These are phyloP conservation scores for Trichophyton schoenleinii DNA, from an alignment of 2,329 filamentous ascomycete species.

Conservation along the genomic window DNA sequence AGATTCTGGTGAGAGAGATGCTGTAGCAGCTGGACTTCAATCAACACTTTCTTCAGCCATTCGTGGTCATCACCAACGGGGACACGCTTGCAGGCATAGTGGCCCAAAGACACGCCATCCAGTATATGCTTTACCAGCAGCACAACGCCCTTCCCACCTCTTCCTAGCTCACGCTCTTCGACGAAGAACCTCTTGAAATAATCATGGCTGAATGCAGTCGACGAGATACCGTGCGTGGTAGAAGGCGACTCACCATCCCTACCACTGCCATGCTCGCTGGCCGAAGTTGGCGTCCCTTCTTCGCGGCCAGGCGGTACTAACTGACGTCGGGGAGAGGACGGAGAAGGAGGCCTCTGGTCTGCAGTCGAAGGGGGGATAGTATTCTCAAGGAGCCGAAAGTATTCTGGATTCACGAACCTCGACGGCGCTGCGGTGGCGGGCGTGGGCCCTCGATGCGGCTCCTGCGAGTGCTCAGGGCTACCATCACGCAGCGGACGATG, in stretches of 20 bases:
- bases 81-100: slow-evolving; percentile 94
- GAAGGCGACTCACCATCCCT: background rate
- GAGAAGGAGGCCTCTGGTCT: slow-evolving; percentile 25
- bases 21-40: slow-evolving; percentile 86
- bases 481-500: slow-evolving; percentile 55
- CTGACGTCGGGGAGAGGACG: slow-evolving; percentile 40
- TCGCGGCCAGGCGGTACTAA: slow-evolving; percentile 33
- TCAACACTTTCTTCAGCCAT: slow-evolving; percentile 87
- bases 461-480: slow-evolving; percentile 25
- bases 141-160: slow-evolving; percentile 89
- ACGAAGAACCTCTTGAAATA: slow-evolving; percentile 92
- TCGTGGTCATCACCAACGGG: slow-evolving; percentile 89
- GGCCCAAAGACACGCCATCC: slow-evolving; percentile 73
- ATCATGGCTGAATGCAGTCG: slow-evolving; percentile 75
- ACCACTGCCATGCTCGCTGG: background rate
- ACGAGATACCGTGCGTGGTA: slow-evolving; percentile 54
- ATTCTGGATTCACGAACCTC: slow-evolving; percentile 76
- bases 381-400: slow-evolving; percentile 81
- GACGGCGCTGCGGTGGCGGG: slow-evolving; percentile 31
- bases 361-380: slow-evolving; percentile 32
- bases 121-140: slow-evolving; percentile 86
- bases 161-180: slow-evolving; percentile 72
- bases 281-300: slow-evolving; percentile 6
- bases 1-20: slow-evolving; percentile 88
- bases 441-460: slow-evolving; percentile 22